Evolutionary conservation across 768 basidiomycete species (phyloP).

Genomic region (Lepiota venenata): DNA sequence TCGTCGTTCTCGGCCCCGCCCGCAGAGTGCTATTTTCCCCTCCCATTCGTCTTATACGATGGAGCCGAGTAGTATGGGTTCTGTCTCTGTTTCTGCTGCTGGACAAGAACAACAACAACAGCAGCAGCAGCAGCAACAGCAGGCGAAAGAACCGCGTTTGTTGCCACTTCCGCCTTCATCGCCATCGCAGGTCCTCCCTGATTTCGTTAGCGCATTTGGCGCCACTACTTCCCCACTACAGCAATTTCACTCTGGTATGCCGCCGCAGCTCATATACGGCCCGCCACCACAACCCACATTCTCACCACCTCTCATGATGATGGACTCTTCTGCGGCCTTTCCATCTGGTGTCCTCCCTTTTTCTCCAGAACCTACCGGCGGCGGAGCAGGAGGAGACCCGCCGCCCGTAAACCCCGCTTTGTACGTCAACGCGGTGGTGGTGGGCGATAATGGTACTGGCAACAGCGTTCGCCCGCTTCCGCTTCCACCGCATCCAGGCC

Average conservation of each 20-base stretch:
- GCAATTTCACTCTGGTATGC: background rate
- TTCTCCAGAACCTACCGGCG: constrained; percentile 8
- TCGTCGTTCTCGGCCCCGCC: background rate
- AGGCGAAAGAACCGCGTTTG: constrained; percentile 1
- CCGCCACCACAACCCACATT: background rate
- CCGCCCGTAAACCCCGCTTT: background rate
- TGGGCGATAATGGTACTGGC: background rate
- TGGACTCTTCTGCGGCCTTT: background rate
- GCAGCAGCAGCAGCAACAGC: no score
- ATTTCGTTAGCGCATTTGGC: background rate
- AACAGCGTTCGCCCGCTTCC: constrained; percentile 8
- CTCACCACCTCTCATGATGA: background rate
- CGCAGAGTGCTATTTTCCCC: constrained; percentile 5
- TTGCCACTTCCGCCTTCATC: constrained; percentile 2
- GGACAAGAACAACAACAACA: no score
- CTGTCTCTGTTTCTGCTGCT: no score
- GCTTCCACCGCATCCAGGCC: constrained; percentile 5
- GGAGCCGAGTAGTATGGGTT: no score
- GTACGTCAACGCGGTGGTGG: background rate
- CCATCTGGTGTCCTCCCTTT: constrained; percentile 6
- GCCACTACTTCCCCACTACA: background rate
- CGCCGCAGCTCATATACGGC: background rate
- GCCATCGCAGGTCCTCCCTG: no score
- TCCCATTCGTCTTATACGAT: background rate
- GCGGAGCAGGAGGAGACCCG: background rate